Base-by-base conservation (phyloP, 345 rosid species). In the Jatropha curcas region DNA sequence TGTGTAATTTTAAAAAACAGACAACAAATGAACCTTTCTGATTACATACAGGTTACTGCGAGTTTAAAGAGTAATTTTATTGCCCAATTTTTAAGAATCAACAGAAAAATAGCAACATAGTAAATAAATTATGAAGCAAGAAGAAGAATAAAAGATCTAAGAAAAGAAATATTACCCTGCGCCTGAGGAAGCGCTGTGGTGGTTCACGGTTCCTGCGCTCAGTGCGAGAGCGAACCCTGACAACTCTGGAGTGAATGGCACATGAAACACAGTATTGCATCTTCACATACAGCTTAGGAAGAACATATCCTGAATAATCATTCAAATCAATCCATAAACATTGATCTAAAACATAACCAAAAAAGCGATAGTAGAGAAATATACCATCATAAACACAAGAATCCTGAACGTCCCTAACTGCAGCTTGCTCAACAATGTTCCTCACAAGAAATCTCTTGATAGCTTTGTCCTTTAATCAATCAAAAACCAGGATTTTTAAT, bases 161-260 rank as follows among this genome's bases (percentile, higher is more conserved):
- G 0, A n/a, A 37, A 51, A 46, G 0, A 4, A 7, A 7, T 48
- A 17, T 4, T 77, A 93, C 98, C 88, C 88, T 83, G 80, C 95
- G 97, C 71, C 93, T 86, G 53, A 86, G 75, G 62, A 88, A 93
- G 46, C 98, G 94, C 69, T 87, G 89, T 0, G 97, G 98, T 1
- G 97, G 98, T 66, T 87, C 91, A 72, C 98, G 92, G 25, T 84
- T 84, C 73, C 97, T 87, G 70, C 98, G 85, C 55, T 89, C 64
- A 0, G 90, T 76, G 77, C 88, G 86, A 22, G 97, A 91, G 24
- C 97, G 88, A 50, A 91, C 98, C 83, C 98, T 89, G 73, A 94
- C 98, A 0, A 92, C 99, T 39, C 91, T 98, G 14, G 99, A 95
- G 88, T 95, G 99, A 74, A 95, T 92, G 0, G 99, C 99, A 69